phyloP scores from a whole-genome alignment of 371 early-diverging fungal species.

The Blastocladiella emersonii region DNA sequence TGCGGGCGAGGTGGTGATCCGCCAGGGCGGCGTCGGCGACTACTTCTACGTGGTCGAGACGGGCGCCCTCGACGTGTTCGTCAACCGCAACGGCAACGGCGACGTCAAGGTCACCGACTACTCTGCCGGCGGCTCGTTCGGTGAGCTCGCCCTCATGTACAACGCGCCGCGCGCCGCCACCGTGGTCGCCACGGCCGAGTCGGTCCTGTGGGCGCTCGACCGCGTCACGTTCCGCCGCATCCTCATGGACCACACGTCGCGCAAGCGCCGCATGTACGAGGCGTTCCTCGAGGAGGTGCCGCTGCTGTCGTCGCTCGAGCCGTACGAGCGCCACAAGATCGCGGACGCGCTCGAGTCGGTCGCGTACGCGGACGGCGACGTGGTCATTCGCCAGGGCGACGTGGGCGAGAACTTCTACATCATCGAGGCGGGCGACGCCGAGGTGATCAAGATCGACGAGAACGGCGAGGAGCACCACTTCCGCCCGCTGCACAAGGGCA shows the following conservation, averaged over 20 bases:
- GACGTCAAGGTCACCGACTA: slow-evolving; percentile 59
- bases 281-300: slow-evolving; percentile 78
- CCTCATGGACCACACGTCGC: slow-evolving; percentile 82
- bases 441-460: slow-evolving; percentile 57
- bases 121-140: slow-evolving; percentile 36
- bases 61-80: slow-evolving; percentile 87
- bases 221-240: slow-evolving; percentile 87
- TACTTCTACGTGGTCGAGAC: slow-evolving; percentile 94
- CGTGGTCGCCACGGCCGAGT: slow-evolving; percentile 51
- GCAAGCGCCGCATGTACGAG: slow-evolving; percentile 87
- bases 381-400: slow-evolving; percentile 79
- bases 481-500: slow-evolving; percentile 64
- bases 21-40: slow-evolving; percentile 93
- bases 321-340: slow-evolving; percentile 87
- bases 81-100: slow-evolving; percentile 21
- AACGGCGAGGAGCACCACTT: slow-evolving; percentile 62
- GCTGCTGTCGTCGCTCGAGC: slow-evolving; percentile 65
- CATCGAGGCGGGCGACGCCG: slow-evolving; percentile 79
- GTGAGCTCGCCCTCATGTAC: slow-evolving; percentile 73
- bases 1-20: slow-evolving; percentile 66
- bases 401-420: slow-evolving; percentile 48
- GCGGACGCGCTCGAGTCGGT: slow-evolving; percentile 84
- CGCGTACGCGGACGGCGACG: slow-evolving; percentile 59
- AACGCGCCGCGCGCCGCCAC: slow-evolving; percentile 67
- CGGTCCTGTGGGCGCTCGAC: slow-evolving; percentile 58